These are phyloP conservation scores for Udeniomyces megalosporus DNA, from an alignment of 768 basidiomycete species.

Conservation along the genomic window DNA sequence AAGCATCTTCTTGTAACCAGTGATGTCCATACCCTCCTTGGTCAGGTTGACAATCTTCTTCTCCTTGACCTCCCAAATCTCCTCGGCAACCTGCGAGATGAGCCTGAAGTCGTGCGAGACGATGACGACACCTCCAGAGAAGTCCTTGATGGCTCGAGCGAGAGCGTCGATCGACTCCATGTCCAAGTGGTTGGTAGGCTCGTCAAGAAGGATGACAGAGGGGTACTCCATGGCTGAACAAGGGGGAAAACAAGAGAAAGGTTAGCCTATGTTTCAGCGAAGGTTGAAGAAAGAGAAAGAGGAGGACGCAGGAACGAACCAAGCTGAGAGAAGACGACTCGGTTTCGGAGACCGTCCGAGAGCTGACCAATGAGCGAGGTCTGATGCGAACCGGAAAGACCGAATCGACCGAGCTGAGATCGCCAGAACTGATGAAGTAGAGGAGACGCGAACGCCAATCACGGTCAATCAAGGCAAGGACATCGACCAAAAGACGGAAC, in stretches of 20 bases:
- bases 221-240: slow-evolving; percentile 77
- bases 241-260: slow-evolving; percentile 12
- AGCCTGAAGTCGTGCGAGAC: slow-evolving; percentile 99
- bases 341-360: slow-evolving; percentile 90
- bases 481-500: neutral
- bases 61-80: slow-evolving; percentile 96
- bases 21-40: slow-evolving; percentile 74
- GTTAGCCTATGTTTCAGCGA: neutral
- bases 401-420: slow-evolving; percentile 85
- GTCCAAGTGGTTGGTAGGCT: slow-evolving; percentile 85
- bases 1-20: slow-evolving; percentile 56
- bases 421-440: slow-evolving; percentile 57
- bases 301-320: neutral
- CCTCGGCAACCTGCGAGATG: slow-evolving; percentile 93
- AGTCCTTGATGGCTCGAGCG: slow-evolving; percentile 87
- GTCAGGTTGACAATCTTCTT: slow-evolving; percentile 84
- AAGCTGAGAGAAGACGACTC: slow-evolving; percentile 31
- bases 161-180: slow-evolving; percentile 97
- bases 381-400: slow-evolving; percentile 84
- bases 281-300: neutral
- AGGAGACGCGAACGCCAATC: neutral
- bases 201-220: slow-evolving; percentile 59
- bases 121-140: slow-evolving; percentile 94
- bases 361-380: slow-evolving; percentile 84
- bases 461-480: neutral